Base-by-base conservation (phyloP, 2,329 filamentous ascomycete genomes). In the Tolypocladium sp. region DNA sequence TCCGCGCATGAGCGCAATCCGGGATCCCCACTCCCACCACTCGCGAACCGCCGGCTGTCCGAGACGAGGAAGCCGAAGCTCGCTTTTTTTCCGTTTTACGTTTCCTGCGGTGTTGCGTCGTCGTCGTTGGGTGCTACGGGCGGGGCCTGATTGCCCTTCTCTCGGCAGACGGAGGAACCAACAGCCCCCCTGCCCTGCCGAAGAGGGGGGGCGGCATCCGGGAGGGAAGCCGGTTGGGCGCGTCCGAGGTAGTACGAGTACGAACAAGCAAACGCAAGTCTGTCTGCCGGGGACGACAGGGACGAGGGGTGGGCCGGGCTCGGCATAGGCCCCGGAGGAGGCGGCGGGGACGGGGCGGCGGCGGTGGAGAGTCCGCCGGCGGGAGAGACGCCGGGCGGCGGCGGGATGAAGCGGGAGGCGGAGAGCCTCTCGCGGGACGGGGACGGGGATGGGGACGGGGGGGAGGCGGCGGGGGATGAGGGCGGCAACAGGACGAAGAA, bases 401-500 rank as follows among this genome's bases (percentile, higher is more conserved):
- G 30, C 27, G 27, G 54, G 38, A 30, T 37, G 40, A 51, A 51
- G 30, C 27, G 55, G 9, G 55, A 57, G 13, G 42, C 30, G 25
- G 55, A 40, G 17, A 27, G 55, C 25, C 20, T 57, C 25, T 30
- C 30, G 10, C 40, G 42, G 15, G 13, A 51, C 27, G 55, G 44
- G 3, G 44, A 57, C 33, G 56, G 20, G 4, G 33, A 46, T 12
- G 56, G 22, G 12, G 37, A 41, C 37, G 12, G 37, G 12, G 12
- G 17, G n/a, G 53, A 55, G 37, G 60, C 55, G 37, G 57, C 56
- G 40, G 25, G 38, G 15, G 63, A 62, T 13, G 63, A 63, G 40
- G 60, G 61, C 10, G 58, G 54, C 51, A 60, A 57, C 22, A 57
- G 58, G 49, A 65, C 63, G 56, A 82, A 80, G 71, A 81, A 75